Base-by-base conservation (phyloP, 176 grass and related monocot genomes). In the Phoenix dactylifera region DNA sequence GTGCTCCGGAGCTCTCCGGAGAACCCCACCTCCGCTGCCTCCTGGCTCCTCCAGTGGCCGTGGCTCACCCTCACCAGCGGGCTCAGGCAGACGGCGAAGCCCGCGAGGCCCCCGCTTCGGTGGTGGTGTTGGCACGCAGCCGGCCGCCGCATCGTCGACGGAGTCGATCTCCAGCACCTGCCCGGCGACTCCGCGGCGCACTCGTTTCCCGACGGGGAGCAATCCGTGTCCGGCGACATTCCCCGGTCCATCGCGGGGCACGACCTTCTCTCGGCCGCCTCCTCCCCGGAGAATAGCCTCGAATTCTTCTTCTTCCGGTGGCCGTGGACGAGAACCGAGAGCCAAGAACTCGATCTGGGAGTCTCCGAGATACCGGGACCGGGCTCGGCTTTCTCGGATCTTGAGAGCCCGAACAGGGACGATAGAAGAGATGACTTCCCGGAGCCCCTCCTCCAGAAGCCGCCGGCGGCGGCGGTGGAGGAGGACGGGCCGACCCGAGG, bases 281-380 rank as follows among this genome's bases (percentile, higher is more conserved):
- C 62, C 66, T 82, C 71, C 74, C 79, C 28, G 18, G 70, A 19
- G 51, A 29, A 55, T n/a, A 5, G 17, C 16, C 25, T 25, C 10
- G 51, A 22, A 7, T 12, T 39, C 25, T 17, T 28, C 51, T 67
- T 55, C 65, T 4, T 16, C 17, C 26, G 65, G n/a, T 9, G 15
- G 26, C 52, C 16, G 3, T 68, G 71, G 24, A 76, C 50, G 54
- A 82, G 78, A 35, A 65, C 53, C 0, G 79, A 81, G 6, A 82
- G 29, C 84, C 79, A 82, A 39, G 75, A 79, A 1, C 74, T 68
- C 39, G 84, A 87, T 4, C 79, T 39, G 22, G 75, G 67, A 54
- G 5, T 71, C 56, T 57, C 64, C 74, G 16, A 4, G 52, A 6
- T 6, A 16, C 20, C 9, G 12, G 6, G 49, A 15, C 4, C 51